Percentiles rank a stretch among this genome's conserved stretches.
phyloP scores from a whole-genome alignment of 1,284 basidiomycete species.

The Ganoderma multipileum region DNA sequence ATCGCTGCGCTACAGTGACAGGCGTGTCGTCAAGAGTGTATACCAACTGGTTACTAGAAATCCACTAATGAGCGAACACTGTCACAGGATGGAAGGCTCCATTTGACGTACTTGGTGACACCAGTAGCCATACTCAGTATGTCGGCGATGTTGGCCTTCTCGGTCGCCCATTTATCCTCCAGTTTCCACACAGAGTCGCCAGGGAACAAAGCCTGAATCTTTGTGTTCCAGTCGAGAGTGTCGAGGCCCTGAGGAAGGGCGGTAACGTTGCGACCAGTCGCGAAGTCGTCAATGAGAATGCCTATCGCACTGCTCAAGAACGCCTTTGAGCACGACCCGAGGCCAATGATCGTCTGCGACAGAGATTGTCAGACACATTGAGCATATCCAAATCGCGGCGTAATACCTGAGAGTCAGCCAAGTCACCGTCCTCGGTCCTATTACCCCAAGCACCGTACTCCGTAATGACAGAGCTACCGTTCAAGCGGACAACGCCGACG shows the following conservation, averaged over 20 bases:
- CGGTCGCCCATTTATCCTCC: conserved; percentile 41
- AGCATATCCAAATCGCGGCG: not conserved
- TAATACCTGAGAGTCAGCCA: conserved; percentile 6
- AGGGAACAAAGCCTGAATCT: conserved; percentile 43
- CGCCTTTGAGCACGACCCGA: conserved; percentile 46
- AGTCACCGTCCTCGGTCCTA: conserved; percentile 15
- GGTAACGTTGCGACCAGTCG: conserved; percentile 42
- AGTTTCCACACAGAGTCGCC: conserved; percentile 38
- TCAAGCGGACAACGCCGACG: conserved; percentile 13
- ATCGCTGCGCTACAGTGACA: not conserved
- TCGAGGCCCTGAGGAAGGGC: conserved; percentile 40
- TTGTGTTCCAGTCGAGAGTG: conserved; percentile 43
- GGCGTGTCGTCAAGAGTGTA: conserved; percentile 6
- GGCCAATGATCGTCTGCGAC: conserved; percentile 21
- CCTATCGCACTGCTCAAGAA: conserved; percentile 46
- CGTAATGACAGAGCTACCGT: not conserved
- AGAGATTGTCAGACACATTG: not conserved
- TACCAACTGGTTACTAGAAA: conserved; percentile 3
- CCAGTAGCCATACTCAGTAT: conserved; percentile 10
- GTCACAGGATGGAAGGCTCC: not conserved
- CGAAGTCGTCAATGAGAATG: conserved; percentile 46
- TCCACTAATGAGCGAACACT: not conserved
- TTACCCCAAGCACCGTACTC: conserved; percentile 16
- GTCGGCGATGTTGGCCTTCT: conserved; percentile 43
- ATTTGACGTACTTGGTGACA: not conserved